A percentile compares a stretch with the other conserved stretches of the same genome.
These are phyloP conservation scores for Hericium erinaceus DNA, from an alignment of 768 basidiomycete genomes.

Conservation along the genomic window DNA sequence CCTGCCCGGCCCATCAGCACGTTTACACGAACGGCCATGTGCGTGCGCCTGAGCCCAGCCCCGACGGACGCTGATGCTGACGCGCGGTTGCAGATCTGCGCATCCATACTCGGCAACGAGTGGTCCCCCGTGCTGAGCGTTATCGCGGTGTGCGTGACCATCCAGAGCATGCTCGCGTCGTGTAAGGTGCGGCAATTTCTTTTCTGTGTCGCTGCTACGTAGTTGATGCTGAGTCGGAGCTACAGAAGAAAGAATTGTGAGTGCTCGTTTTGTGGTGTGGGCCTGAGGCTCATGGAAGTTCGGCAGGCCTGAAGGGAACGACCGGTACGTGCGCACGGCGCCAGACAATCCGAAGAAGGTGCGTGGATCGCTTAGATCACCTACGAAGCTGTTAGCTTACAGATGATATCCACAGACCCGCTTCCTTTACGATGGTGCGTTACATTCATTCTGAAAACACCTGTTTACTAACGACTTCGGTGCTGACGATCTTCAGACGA, in stretches of 20 bases:
- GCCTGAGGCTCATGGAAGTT: background rate
- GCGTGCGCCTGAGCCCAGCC: slow-evolving; percentile 16
- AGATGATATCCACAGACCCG: slow-evolving; percentile 40
- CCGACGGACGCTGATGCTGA: slow-evolving; percentile 10
- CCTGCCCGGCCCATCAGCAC: slow-evolving; percentile 37
- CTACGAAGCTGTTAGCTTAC: background rate
- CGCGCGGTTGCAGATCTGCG: slow-evolving; percentile 56
- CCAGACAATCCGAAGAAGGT: slow-evolving; percentile 88
- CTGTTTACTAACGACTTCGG: background rate
- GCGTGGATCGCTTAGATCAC: slow-evolving; percentile 11
- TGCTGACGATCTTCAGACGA: slow-evolving; percentile 4
- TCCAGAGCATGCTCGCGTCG: slow-evolving; percentile 89
- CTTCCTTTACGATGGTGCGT: slow-evolving; percentile 72
- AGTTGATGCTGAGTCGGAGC: background rate
- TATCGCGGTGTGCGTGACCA: slow-evolving; percentile 69
- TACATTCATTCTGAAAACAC: background rate
- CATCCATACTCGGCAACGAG: slow-evolving; percentile 80
- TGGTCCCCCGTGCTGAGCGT: slow-evolving; percentile 89
- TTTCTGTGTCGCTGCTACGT: background rate
- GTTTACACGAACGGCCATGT: slow-evolving; percentile 87
- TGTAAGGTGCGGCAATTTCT: slow-evolving; percentile 57
- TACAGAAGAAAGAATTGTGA: slow-evolving; percentile 57
- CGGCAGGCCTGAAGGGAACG: slow-evolving; percentile 70
- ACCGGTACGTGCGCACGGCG: slow-evolving; percentile 68
- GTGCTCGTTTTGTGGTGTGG: background rate